Evolutionary conservation across 371 early-diverging fungal genomes (phyloP), one percentile per base, ranked within the genome.

Genomic region (Mycotypha africana): DNA sequence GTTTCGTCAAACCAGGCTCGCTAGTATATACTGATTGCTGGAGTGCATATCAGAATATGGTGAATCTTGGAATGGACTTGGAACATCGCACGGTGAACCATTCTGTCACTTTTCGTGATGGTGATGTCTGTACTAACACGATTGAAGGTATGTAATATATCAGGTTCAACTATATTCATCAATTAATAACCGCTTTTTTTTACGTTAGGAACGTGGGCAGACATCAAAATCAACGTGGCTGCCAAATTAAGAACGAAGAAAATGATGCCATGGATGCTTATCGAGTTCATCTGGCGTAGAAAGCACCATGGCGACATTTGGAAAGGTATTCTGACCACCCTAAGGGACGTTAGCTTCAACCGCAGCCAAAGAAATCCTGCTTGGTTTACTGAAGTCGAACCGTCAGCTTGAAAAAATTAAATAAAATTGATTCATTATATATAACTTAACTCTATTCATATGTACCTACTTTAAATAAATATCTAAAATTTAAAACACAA

Each of bases 11-110:
- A n/a, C 38, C 39, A 24, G 49, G 46, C 2, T 36, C 37, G 1
- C 37, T 40, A n/a, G 43, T 49, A 7, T 15, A 46, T 24, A 47
- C 56, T 1, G 56, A 56, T 31, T 45, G 37, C 14, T 56, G 56
- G 56, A 6, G 26, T 20, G 46, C 25, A 2, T 37, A 45, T 20
- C 25, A 36, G 12, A 9, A 19, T 3, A 28, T 45, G 6, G 21
- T 3, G 1, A 14, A 37, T 37, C 20, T 37, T 16, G 45, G 36
- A 2, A 16, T 20, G 33, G 4, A 43, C 6, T 25, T 1, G 0
- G 16, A 9, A 7, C 46, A 36, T 25, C 19, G 14, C 12, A 37
- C 26, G 12, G 46, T 45, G 11, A 45, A 45, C 8, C 46, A 38
- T 19, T n/a, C 2, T 14, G 14, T 25, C 0, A n/a, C 9, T 20